Evolutionary conservation across 2,329 filamentous ascomycete species (phyloP).

Genomic region (Knoxdaviesia proteae): DNA sequence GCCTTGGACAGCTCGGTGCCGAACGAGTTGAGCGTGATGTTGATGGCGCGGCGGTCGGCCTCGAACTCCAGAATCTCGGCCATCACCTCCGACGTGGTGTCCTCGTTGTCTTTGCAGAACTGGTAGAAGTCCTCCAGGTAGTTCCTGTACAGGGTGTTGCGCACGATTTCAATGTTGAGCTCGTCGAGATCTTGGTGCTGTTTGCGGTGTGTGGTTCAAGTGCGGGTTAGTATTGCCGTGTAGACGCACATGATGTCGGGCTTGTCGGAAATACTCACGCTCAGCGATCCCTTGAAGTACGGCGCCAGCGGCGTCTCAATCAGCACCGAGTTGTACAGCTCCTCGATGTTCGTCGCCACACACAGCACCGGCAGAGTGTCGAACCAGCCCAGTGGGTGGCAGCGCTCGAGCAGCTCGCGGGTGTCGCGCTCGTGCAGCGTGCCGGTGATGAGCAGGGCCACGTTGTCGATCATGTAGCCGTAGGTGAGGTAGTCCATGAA

Average conservation of each 20-base stretch:
- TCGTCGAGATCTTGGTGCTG: constrained; percentile 86
- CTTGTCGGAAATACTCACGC: constrained; percentile 12
- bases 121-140: constrained; percentile 95
- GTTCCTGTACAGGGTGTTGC: constrained; percentile 98
- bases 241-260: not conserved
- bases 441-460: constrained; percentile 90
- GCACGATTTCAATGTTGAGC: constrained; percentile 96
- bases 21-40: constrained; percentile 97
- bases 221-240: not conserved
- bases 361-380: constrained; percentile 97
- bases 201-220: not conserved
- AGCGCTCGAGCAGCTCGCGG: constrained; percentile 80
- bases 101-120: constrained; percentile 77
- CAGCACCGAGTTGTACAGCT: constrained; percentile 92
- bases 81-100: constrained; percentile 91
- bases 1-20: constrained; percentile 87
- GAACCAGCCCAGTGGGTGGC: constrained; percentile 95
- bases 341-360: constrained; percentile 94
- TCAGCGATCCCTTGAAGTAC: constrained; percentile 93
- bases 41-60: constrained; percentile 89
- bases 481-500: constrained; percentile 99
- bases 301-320: constrained; percentile 90
- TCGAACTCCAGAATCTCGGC: constrained; percentile 90
- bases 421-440: constrained; percentile 96
- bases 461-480: constrained; percentile 99